Evolutionary conservation across 106 monocot genomes (phyloP).

Genomic region (Platanthera guangdongensis): DNA sequence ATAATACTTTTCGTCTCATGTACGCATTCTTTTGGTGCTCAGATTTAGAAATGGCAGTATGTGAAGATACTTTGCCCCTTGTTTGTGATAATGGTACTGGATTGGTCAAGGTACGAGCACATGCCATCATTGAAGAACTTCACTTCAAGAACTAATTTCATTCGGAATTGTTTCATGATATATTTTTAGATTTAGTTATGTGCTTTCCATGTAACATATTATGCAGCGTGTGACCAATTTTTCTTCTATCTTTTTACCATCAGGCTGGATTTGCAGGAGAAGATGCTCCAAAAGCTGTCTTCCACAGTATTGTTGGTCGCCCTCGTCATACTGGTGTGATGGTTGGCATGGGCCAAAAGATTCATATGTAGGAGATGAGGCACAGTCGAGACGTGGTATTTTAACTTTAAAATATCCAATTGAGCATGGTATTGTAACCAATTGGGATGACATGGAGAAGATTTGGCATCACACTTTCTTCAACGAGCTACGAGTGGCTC

Average conservation of each 20-base stretch:
- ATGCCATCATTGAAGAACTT: background rate
- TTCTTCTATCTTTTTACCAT: background rate
- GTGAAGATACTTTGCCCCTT: conserved; percentile 29
- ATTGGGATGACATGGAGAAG: conserved; percentile 32
- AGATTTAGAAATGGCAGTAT: conserved; percentile 15
- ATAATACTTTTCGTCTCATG: background rate
- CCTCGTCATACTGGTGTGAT: conserved; percentile 39
- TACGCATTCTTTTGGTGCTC: background rate
- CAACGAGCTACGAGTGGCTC: conserved; percentile 27
- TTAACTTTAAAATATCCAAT: conserved; percentile 24
- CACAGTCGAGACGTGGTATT: conserved; percentile 24
- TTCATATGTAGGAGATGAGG: conserved; percentile 34
- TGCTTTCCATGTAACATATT: background rate
- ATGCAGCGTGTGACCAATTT: background rate
- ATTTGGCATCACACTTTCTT: conserved; percentile 28
- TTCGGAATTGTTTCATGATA: background rate
- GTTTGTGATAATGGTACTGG: conserved; percentile 31
- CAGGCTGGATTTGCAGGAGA: conserved; percentile 32
- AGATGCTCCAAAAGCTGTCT: conserved; percentile 20
- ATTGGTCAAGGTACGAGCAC: conserved; percentile 25
- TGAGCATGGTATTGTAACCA: conserved; percentile 25
- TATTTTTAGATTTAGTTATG: background rate
- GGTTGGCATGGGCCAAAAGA: conserved; percentile 41
- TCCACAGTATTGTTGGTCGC: conserved; percentile 23
- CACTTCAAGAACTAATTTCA: background rate